A percentile compares a stretch with the other conserved stretches of the same genome.
These are phyloP conservation scores for Leccinum boreale DNA, from an alignment of 768 basidiomycete genomes.

Conservation along the genomic window DNA sequence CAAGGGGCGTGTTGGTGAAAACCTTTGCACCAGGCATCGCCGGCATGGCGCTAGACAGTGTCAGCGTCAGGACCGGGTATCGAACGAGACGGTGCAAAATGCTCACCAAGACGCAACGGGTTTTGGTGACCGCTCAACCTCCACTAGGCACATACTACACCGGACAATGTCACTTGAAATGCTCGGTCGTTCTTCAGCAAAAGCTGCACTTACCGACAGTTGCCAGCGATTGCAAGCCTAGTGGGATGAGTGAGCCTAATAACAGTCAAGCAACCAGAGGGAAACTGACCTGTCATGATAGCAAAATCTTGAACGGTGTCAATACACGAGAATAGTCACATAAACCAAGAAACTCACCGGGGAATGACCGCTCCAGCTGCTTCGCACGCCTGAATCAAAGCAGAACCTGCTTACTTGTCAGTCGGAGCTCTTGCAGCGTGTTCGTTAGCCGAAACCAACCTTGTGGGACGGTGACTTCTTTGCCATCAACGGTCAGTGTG, in stretches of 20 bases:
- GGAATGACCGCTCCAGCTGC: slow-evolving; percentile 82
- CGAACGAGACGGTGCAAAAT: not conserved
- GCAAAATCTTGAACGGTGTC: slow-evolving; percentile 54
- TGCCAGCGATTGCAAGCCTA: slow-evolving; percentile 94
- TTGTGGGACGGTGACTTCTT: slow-evolving; percentile 95
- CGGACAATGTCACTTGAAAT: slow-evolving; percentile 3
- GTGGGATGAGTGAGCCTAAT: slow-evolving; percentile 1
- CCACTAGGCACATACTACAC: slow-evolving; percentile 93
- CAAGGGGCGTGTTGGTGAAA: slow-evolving; percentile 88
- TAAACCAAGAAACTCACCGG: slow-evolving; percentile 43
- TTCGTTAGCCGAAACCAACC: slow-evolving; percentile 49
- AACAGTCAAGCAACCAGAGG: not conserved
- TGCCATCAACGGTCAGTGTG: slow-evolving; percentile 93
- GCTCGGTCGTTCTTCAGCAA: slow-evolving; percentile 1
- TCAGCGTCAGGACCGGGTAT: slow-evolving; percentile 1
- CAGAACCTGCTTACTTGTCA: slow-evolving; percentile 59
- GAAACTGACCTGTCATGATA: slow-evolving; percentile 74
- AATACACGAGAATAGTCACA: slow-evolving; percentile 6
- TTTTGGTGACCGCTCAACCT: slow-evolving; percentile 94
- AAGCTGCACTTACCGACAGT: slow-evolving; percentile 72
- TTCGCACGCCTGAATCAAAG: slow-evolving; percentile 96
- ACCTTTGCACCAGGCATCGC: slow-evolving; percentile 94
- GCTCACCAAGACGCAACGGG: slow-evolving; percentile 91
- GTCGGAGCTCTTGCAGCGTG: not conserved
- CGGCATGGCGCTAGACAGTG: slow-evolving; percentile 77